These are phyloP conservation scores for Zelonia costaricensis DNA, from an alignment of 208 protist species.

Conservation along the genomic window DNA sequence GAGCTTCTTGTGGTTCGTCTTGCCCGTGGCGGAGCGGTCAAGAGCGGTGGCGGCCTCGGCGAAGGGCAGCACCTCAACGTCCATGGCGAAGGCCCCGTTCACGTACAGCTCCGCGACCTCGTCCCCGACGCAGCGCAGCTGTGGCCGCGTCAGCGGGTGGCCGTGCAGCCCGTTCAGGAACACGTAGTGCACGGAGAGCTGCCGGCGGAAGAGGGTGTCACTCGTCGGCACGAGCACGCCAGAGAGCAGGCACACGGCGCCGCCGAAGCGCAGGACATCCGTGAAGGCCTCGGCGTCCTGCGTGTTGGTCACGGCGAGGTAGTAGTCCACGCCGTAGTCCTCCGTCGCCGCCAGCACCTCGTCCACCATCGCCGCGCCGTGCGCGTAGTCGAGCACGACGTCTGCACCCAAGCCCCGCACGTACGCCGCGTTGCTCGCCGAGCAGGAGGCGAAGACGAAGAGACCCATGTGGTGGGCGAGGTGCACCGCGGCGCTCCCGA, in stretches of 20 bases:
- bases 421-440: constrained; percentile 44
- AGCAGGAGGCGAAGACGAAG: constrained; percentile 65
- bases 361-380: constrained; percentile 31
- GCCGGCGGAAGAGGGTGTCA: constrained; percentile 51
- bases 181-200: constrained; percentile 70
- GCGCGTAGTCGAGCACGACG: constrained; percentile 67
- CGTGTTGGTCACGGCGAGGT: constrained; percentile 55
- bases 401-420: constrained; percentile 64
- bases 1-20: constrained; percentile 17
- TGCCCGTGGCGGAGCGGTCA: constrained; percentile 22
- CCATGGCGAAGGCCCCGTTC: constrained; percentile 37
- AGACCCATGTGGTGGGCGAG: constrained; percentile 73
- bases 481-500: constrained; percentile 73
- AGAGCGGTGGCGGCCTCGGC: constrained; percentile 18
- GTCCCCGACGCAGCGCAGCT: constrained; percentile 40
- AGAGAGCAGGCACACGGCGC: constrained; percentile 62
- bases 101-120: constrained; percentile 40
- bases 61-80: constrained; percentile 26
- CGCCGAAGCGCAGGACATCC: constrained; percentile 65
- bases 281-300: constrained; percentile 37
- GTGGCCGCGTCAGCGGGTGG: constrained; percentile 29
- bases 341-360: constrained; percentile 22
- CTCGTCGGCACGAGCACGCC: constrained; percentile 31
- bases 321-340: constrained; percentile 69
- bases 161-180: constrained; percentile 47